A percentile compares a stretch with the other conserved stretches of the same genome.
phyloP scores from a whole-genome alignment of 2,329 filamentous ascomycete species.

The Cryphonectria radicalis region DNA sequence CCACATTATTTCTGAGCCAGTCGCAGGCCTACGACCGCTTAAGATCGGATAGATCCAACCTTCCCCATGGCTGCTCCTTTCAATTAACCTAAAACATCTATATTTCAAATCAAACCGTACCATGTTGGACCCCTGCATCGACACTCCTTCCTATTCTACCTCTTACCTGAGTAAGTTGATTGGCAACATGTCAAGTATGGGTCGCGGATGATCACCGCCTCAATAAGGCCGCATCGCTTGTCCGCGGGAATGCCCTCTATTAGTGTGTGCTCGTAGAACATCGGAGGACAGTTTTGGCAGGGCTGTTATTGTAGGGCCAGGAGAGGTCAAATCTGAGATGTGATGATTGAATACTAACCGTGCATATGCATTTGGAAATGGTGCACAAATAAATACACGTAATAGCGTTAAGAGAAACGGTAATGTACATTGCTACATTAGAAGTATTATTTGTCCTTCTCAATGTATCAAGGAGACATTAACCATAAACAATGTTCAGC shows the following conservation, averaged over 20 bases:
- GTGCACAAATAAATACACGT: no score
- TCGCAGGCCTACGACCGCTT: background rate
- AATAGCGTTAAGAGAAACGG: background rate
- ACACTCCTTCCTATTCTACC: slow-evolving; percentile 1
- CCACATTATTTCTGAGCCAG: background rate
- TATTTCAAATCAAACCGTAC: background rate
- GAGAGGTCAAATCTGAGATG: no score
- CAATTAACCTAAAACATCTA: background rate
- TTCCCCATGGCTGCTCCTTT: background rate
- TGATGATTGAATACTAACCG: no score
- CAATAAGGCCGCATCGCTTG: background rate
- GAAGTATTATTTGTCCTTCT: no score
- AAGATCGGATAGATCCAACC: background rate
- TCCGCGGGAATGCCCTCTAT: background rate
- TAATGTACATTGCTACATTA: background rate
- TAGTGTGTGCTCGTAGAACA: background rate
- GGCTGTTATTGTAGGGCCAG: no score
- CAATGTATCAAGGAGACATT: background rate
- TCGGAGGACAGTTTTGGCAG: no score
- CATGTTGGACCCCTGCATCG: background rate
- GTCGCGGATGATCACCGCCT: background rate
- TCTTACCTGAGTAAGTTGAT: background rate
- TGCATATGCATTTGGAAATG: no score
- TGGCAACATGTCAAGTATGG: background rate
- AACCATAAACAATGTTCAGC: background rate